These are phyloP conservation scores for Lepidium africanum DNA, from an alignment of 345 rosid genomes.

Conservation along the genomic window DNA sequence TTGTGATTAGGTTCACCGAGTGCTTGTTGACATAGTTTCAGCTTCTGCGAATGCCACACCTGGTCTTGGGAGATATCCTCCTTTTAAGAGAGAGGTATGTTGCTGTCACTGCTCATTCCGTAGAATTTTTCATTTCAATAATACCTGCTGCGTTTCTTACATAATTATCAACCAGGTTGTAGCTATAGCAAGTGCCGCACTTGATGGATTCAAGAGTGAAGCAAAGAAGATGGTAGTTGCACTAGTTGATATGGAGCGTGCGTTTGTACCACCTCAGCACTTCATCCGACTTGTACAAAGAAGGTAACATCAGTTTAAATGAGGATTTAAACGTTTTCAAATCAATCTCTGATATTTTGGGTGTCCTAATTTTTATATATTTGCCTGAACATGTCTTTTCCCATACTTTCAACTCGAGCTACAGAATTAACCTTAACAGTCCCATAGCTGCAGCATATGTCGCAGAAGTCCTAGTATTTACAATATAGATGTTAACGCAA, in stretches of 20 bases:
- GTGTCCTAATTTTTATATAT: neutral
- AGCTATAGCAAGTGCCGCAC: constrained; percentile 64
- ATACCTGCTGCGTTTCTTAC: neutral
- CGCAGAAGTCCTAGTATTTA: neutral
- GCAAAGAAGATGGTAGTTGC: constrained; percentile 79
- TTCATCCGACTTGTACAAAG: constrained; percentile 77
- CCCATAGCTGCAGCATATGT: neutral
- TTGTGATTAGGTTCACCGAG: constrained; percentile 59
- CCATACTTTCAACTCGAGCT: neutral
- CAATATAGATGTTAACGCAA: neutral
- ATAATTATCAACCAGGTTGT: constrained; percentile 39
- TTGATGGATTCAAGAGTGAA: constrained; percentile 71
- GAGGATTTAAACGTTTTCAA: neutral
- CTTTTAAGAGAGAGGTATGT: constrained; percentile 81
- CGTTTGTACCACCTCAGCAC: constrained; percentile 81
- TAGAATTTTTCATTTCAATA: neutral
- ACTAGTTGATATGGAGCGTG: constrained; percentile 83
- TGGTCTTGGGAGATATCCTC: constrained; percentile 83
- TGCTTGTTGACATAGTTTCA: constrained; percentile 67
- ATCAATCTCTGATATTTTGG: neutral
- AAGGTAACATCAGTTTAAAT: constrained; percentile 35
- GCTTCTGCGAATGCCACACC: constrained; percentile 71
- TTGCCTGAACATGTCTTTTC: neutral
- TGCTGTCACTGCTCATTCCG: neutral
- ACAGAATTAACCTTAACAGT: neutral